Conservation (phyloP, 73 alveolate genomes). For the Stentor coeruleus region DNA sequence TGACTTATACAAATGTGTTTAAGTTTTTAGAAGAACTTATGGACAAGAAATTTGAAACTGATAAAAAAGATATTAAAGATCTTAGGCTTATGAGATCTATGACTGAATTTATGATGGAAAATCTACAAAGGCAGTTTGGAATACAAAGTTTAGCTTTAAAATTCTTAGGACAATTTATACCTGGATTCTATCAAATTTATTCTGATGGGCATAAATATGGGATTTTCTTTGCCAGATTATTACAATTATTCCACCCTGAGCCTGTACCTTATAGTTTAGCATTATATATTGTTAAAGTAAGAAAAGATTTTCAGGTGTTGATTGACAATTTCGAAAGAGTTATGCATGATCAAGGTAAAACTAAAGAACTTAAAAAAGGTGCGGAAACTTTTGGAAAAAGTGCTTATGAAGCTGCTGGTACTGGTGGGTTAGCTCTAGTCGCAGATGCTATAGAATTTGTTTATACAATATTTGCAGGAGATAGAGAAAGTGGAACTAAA, state of each 20-base stretch:
- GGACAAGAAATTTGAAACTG: conserved; percentile 28
- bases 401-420: conserved; percentile 17
- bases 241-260: conserved; percentile 30
- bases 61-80: not conserved
- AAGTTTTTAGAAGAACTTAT: conserved; percentile 15
- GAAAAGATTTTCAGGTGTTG: not conserved
- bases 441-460: not conserved
- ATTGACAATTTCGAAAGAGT: conserved; percentile 10
- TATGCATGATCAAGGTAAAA: not conserved
- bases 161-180: not conserved
- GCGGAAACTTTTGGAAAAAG: not conserved
- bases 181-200: not conserved
- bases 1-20: conserved; percentile 11
- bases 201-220: conserved; percentile 13
- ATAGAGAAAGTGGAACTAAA: not conserved
- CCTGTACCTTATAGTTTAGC: conserved; percentile 9
- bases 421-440: conserved; percentile 1
- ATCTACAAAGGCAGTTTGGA: conserved; percentile 6
- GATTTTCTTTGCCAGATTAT: not conserved
- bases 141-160: not conserved
- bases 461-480: not conserved
- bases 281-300: conserved; percentile 10
- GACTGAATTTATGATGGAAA: conserved; percentile 25
- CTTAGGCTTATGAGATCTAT: not conserved
- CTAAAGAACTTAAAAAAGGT: too few relatives aligned